Evolutionary conservation across 768 basidiomycete species (phyloP), one percentile per base, ranked within the genome.

Genomic region (Termitomyces bulborhizus): DNA sequence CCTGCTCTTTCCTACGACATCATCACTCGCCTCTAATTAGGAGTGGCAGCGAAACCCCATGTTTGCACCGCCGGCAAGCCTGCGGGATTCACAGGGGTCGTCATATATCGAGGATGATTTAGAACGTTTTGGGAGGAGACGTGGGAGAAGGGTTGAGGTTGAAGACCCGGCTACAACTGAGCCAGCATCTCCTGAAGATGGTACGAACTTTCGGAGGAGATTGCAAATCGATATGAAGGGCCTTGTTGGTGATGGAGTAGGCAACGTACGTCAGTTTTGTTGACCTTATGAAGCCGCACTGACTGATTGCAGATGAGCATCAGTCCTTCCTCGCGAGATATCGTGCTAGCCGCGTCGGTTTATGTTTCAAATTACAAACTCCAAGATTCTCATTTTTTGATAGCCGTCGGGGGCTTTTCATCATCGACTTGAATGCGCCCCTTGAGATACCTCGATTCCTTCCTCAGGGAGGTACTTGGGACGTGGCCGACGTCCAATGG

Each of bases 381-480:
- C 11, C 21, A 21, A 36, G 36, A 44, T 53, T 27, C 37, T 55
- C 18, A 54, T 37, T 5, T 36, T 39, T 13, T 3, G 16, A 52
- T 31, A 85, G 84, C 18, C 87, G 95, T 4, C 85, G 93, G 54
- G 96, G 96, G 0, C 77, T 99, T 15, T 98, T 90, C 67, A 93
- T 98, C 55, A 90, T 99, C 57, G 97, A 98, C 74, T 78, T 99
- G 15, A 86, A 93, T 57, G 82, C 88, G 12, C 92, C 93, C 1
- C 76, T 90, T 16, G 85, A 90, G 59, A 80, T 93, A 0, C 97
- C 97, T 24, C 81, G 96, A 12, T 98, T 96, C 66, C 79, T 99
- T 8, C 96, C 96, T 13, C 95, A 99, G 71, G 93, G 93, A 2
- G 95, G 94, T 1, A 92, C 90, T 5, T 98, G 94, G 93, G 91